Percentiles rank a stretch among this genome's conserved stretches.
Evolutionary conservation across 2,329 filamentous ascomycete genomes (phyloP).

Genomic region (Ramularia endophylla): DNA sequence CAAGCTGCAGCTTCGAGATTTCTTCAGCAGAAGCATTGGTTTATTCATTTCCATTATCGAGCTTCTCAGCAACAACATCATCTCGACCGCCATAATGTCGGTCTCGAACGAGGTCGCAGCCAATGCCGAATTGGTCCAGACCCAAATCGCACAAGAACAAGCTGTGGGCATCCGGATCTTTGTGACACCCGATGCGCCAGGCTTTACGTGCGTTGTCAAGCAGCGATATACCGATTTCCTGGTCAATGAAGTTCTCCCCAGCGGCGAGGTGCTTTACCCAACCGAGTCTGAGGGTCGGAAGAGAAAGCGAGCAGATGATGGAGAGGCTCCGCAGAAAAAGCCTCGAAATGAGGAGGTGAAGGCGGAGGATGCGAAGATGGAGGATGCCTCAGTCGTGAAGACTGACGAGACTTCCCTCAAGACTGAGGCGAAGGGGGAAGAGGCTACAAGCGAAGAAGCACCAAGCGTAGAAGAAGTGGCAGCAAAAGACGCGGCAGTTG

Average conservation of each 20-base stretch:
- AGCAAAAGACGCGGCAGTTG: conserved; percentile 14
- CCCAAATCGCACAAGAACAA: conserved; percentile 33
- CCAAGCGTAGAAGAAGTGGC: conserved; percentile 2
- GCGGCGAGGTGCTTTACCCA: conserved; percentile 71
- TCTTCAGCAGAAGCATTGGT: not conserved
- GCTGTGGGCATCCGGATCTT: conserved; percentile 58
- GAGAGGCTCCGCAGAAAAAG: conserved; percentile 13
- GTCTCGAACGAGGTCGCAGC: not conserved
- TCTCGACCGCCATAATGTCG: not conserved
- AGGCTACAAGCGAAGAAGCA: not conserved
- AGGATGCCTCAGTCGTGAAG: not conserved
- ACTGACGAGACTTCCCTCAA: not conserved
- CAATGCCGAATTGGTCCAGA: not conserved
- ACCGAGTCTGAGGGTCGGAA: conserved; percentile 33
- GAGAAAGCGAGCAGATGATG: conserved; percentile 17
- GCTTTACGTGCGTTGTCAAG: conserved; percentile 62
- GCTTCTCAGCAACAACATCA: too few species aligned
- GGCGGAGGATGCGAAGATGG: not conserved
- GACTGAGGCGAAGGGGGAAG: conserved; percentile 2
- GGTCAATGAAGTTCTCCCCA: conserved; percentile 78
- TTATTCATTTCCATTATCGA: too few species aligned
- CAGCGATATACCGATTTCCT: conserved; percentile 85
- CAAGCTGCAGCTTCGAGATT: too few species aligned
- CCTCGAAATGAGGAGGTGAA: conserved; percentile 3
- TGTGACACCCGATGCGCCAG: conserved; percentile 50